Base-by-base conservation (phyloP, 1,139 yeast species). In the Yarrowia galli region DNA sequence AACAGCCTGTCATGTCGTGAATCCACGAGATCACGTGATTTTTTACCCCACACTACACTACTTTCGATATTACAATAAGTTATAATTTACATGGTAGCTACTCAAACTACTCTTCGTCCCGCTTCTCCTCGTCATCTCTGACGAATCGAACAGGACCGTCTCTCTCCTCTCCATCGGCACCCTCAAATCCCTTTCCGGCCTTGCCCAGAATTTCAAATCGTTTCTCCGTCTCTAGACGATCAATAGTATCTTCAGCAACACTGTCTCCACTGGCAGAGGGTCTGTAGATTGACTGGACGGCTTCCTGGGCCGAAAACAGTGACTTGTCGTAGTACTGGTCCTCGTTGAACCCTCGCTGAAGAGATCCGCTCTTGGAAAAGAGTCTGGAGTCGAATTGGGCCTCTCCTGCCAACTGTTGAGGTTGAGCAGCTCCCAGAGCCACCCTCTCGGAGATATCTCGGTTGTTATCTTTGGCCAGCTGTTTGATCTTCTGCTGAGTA, bases 291-390 rank as follows among this genome's bases (percentile, higher is more conserved):
- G 80, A 81, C 66, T 81, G 82, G 12, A 85, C 78, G 12, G 84
- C 86, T 67, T 83, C 84, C 66, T 84, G 85, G 2, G 81, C 83
- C 51, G 79, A 78, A 73, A 87, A 87, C 42, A 88, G 75, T 0
- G 90, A 86, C 67, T 77, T 80, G 71, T 86, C 89, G 71, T 87
- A 88, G 3, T 85, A 77, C 71, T 83, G 85, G 68, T 84, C 87
- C 43, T 81, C 83, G 68, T 79, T 78, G 67, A 79, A 78, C 46
- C 79, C 78, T 8, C 80, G 76, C 20, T 80, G 77, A 5, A 73
- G 72, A 3, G 71, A 73, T 6, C 71, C 71, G 0, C 79, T 71
- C 13, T 75, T 75, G 2, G 85, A 81, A 71, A 82, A 86, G 42
- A 87, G 74, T 28, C 89, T 79, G 0, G 89, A 82, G 73, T 87